Evolutionary conservation across 2,329 filamentous ascomycete species (phyloP).

Genomic region (Epichloe baconii): DNA sequence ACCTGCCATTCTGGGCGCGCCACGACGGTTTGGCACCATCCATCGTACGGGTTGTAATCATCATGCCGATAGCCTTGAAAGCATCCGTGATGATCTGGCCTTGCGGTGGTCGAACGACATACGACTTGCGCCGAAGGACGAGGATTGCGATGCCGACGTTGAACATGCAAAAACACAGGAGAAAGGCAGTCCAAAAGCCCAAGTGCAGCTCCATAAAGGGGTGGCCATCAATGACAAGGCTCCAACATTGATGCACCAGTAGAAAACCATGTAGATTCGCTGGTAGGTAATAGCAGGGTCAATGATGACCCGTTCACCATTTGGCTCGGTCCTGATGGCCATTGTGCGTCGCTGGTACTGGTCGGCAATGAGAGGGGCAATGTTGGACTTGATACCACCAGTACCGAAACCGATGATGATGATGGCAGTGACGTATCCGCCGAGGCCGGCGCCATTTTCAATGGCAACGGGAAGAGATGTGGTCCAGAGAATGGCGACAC

Average conservation of each 20-base stretch:
- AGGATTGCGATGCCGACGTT: slow-evolving; percentile 42
- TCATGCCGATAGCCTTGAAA: slow-evolving; percentile 36
- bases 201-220: slow-evolving; percentile 54
- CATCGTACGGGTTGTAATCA: slow-evolving; percentile 28
- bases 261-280: slow-evolving; percentile 63
- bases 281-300: slow-evolving; percentile 54
- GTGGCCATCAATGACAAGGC: slow-evolving; percentile 54
- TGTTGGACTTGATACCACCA: slow-evolving; percentile 57
- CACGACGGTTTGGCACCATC: slow-evolving; percentile 55
- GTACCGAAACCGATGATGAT: slow-evolving; percentile 54
- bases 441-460: slow-evolving; percentile 28
- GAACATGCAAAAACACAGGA: slow-evolving; percentile 48
- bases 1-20: slow-evolving; percentile 38
- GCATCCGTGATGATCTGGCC: slow-evolving; percentile 53
- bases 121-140: slow-evolving; percentile 31
- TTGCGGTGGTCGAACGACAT: slow-evolving; percentile 39
- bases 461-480: slow-evolving; percentile 30
- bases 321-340: slow-evolving; percentile 33
- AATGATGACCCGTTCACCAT: slow-evolving; percentile 48
- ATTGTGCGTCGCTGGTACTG: slow-evolving; percentile 45
- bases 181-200: slow-evolving; percentile 55
- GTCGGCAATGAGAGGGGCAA: slow-evolving; percentile 46
- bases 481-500: slow-evolving; percentile 39
- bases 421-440: slow-evolving; percentile 40
- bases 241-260: slow-evolving; percentile 63